phyloP scores from a whole-genome alignment of 208 protist genomes.

The Crithidia acanthocephali region DNA sequence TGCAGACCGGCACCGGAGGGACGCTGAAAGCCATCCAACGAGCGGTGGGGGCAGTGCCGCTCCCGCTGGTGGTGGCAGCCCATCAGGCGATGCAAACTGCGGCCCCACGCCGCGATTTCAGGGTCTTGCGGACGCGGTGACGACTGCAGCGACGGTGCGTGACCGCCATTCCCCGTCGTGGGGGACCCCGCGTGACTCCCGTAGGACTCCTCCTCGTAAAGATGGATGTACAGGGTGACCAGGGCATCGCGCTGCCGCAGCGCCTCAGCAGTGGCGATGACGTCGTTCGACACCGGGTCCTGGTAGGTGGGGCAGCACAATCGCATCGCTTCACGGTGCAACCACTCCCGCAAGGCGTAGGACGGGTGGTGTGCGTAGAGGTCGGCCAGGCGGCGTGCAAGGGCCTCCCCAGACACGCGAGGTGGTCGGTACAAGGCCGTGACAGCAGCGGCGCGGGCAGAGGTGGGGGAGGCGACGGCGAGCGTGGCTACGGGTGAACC shows the following conservation, averaged over 20 bases:
- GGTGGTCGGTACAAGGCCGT: background rate
- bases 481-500: background rate
- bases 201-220: conserved; percentile 7
- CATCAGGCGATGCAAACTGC: conserved; percentile 17
- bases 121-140: background rate
- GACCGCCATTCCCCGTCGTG: background rate
- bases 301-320: conserved; percentile 35
- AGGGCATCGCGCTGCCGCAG: conserved; percentile 32
- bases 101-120: conserved; percentile 9
- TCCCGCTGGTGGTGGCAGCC: conserved; percentile 38
- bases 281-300: conserved; percentile 39
- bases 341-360: conserved; percentile 35
- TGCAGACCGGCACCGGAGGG: too few species aligned
- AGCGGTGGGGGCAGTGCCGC: conserved; percentile 40
- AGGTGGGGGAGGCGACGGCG: background rate
- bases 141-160: background rate
- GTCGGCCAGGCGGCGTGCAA: conserved; percentile 17
- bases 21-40: conserved; percentile 14
- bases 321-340: conserved; percentile 25
- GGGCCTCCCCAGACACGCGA: conserved; percentile 5
- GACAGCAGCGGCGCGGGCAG: background rate
- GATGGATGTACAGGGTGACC: conserved; percentile 3
- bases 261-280: conserved; percentile 31
- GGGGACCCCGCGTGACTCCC: background rate
- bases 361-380: conserved; percentile 17